Evolutionary conservation across 1,284 basidiomycete genomes (phyloP), one percentile per base, ranked within the genome.

Genomic region (Boletus albobrunnescens): DNA sequence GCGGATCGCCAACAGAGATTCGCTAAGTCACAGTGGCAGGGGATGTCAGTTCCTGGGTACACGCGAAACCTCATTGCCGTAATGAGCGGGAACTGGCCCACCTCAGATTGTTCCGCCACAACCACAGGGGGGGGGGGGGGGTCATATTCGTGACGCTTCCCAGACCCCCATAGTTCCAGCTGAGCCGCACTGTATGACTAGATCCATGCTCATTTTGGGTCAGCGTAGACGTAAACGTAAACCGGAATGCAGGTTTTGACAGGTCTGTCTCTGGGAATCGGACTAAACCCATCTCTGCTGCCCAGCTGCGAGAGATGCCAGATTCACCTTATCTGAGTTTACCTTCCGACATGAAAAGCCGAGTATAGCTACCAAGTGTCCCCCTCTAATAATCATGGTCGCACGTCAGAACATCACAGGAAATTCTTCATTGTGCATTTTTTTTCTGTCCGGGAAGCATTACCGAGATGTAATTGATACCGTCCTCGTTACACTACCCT

Each of bases 391-490:
- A 17, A 33, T 48, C 44, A 17, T 16, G 49, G 50, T 59, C 57
- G 47, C 59, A 51, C 52, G 51, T 50, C 44, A 49, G 44, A 40
- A 48, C 44, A 44, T 48, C 51, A 51, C 35, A 36, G 16, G 37
- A 39, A 24, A 48, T 58, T 56, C 49, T 48, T 41, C 31, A 53
- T 59, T 49, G 31, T 42, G 46, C 43, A 51, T 50, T 54, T 47
- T 49, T 47, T 46, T 58, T 56, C 50, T 51, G 49, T 49, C 51
- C 53, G 53, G 52, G 50, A 61, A 55, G 37, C 20, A 33, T 60
- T 64, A 64, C 66, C 66, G 61, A 67, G 48, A 47, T 63, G 54
- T 45, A 51, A 67, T 68, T 59, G 62, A 51, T 42, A 36, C n/a
- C 66, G 63, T 53, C 58, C 36, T 42, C 51, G 49, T 49, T 49